Evolutionary conservation across 192 early-diverging fungal genomes (phyloP), one percentile per base, ranked within the genome.

Genomic region (Backusella tarrabulga): DNA sequence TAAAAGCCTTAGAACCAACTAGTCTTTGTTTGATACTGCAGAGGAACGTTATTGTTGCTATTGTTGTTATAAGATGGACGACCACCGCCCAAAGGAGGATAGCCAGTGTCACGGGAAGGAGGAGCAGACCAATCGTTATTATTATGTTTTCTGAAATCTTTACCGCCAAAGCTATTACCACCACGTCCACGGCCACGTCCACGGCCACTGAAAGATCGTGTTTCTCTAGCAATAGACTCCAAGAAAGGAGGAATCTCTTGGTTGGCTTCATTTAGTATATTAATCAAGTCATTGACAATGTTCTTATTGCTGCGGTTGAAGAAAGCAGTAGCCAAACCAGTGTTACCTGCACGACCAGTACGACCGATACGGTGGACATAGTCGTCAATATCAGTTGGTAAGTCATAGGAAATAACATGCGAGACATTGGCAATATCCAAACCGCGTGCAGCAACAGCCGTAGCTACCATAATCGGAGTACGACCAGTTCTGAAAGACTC

Each of bases 311-410:
- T 87, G 72, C 93, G 91, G 90, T 96, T 96, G 87, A 98, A 98
- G 91, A 98, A 98, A 71, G 95, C 94, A 32, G 97, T 97, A 67
- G 96, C 93, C 36, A 92, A 88, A 75, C 96, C 97, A 40, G 91
- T 92, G 90, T 98, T 98, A 74, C 96, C 96, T 74, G 96, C 97
- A 90, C 97, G 95, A 79, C 94, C 97, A 75, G 97, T 98, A 92
- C 83, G 84, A 71, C 95, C 95, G 74, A 95, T 95, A 35, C 95
- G 90, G 77, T 96, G 95, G 41, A 96, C 90, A 79, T 92, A 93
- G 67, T 96, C 95, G 66, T 96, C 94, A 77, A 95, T 94, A 77
- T 94, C 91, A 32, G 81, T 85, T 68, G 91, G 90, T 5, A 96
- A 82, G 74, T 96, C 95, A 75, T 92, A 96, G 83, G 95, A 95